Evolutionary conservation across 163 green algal genomes (phyloP).

Genomic region (Scenedesmus sp.): DNA sequence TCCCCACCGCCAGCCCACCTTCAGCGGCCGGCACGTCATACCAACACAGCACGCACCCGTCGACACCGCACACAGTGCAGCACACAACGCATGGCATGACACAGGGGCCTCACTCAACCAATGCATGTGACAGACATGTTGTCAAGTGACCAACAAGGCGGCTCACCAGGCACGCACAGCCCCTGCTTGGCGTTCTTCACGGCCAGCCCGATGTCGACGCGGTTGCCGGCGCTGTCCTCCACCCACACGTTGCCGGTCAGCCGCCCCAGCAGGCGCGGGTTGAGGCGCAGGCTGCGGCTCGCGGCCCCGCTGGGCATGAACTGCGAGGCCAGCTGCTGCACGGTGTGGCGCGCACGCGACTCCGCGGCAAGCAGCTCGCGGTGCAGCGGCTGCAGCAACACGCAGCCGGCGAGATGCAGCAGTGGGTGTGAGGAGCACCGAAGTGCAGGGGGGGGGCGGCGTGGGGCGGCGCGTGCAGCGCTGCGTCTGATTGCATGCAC

Average conservation of each 20-base stretch:
- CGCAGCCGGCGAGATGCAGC: neutral
- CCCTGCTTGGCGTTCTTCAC: slow-evolving; percentile 81
- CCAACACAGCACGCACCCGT: too few relatives aligned
- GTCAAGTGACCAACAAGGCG: neutral
- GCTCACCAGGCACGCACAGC: slow-evolving; percentile 81
- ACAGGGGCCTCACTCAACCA: too few relatives aligned
- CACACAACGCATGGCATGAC: too few relatives aligned
- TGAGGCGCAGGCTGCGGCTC: slow-evolving; percentile 64
- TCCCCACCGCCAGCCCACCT: neutral
- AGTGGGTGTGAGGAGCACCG: neutral
- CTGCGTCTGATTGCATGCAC: neutral
- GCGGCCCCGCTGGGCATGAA: slow-evolving; percentile 29
- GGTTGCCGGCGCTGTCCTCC: slow-evolving; percentile 60
- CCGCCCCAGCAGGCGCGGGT: slow-evolving; percentile 79
- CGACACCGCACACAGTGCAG: too few relatives aligned
- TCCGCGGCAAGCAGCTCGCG: slow-evolving; percentile 30
- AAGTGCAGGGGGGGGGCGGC: neutral
- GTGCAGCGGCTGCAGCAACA: slow-evolving; percentile 29
- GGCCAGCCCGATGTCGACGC: slow-evolving; percentile 87
- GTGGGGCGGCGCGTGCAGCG: neutral
- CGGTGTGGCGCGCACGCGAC: slow-evolving; percentile 5
- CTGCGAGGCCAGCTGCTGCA: slow-evolving; percentile 22
- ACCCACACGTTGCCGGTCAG: slow-evolving; percentile 86
- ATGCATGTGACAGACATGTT: too few relatives aligned
- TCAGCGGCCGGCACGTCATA: too few relatives aligned